Conservation (phyloP, 129 eudicot species). For the Lonicera japonica region DNA sequence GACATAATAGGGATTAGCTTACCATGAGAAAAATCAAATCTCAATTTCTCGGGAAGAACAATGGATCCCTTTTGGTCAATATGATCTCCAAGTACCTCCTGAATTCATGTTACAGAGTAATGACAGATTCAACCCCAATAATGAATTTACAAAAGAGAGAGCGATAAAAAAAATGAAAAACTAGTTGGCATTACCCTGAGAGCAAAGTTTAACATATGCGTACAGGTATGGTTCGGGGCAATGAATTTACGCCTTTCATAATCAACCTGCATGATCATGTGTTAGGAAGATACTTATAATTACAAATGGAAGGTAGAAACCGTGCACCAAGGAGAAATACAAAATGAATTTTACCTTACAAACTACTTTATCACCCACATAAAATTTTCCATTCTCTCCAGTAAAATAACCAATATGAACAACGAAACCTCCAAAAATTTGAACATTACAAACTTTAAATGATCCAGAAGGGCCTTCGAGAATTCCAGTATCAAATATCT, state of each 20-base stretch:
- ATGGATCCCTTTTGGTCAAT: constrained; percentile 98
- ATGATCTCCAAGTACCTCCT: constrained; percentile 95
- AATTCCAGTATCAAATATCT: constrained; percentile 88
- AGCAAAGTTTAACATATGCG: constrained; percentile 97
- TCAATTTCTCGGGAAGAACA: constrained; percentile 94
- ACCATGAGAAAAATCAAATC: constrained; percentile 97
- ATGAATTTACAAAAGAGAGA: not conserved
- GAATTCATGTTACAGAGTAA: constrained; percentile 14
- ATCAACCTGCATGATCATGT: constrained; percentile 61
- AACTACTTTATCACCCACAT: constrained; percentile 62
- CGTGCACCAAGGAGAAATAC: constrained; percentile 11
- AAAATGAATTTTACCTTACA: constrained; percentile 52
- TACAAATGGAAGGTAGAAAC: constrained; percentile 14
- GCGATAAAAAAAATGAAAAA: not conserved
- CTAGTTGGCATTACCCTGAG: constrained; percentile 49
- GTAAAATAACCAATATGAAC: constrained; percentile 74
- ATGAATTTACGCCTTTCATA: constrained; percentile 70
- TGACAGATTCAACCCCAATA: constrained; percentile 1
- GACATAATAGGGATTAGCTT: constrained; percentile 7
- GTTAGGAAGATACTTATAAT: not conserved
- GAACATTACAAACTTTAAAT: constrained; percentile 76
- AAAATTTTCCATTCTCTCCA: constrained; percentile 46
- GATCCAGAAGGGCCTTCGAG: constrained; percentile 66
- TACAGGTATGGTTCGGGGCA: constrained; percentile 98
- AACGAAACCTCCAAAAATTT: constrained; percentile 74